Evolutionary conservation across 2,329 filamentous ascomycete genomes (phyloP).

Genomic region (Hawksworthiomyces lignivorus): DNA sequence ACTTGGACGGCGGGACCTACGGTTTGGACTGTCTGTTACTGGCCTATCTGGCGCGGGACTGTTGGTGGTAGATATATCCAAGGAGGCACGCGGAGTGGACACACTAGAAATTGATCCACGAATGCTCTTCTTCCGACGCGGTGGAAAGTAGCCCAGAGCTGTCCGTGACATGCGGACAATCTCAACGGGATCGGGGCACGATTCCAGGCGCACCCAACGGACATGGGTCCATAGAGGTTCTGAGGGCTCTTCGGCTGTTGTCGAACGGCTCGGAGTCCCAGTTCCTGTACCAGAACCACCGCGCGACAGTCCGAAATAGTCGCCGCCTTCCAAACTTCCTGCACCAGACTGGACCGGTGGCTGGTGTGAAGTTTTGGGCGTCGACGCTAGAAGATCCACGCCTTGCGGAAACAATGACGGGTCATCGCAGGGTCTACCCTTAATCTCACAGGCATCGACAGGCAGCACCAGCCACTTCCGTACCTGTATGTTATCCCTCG

Average conservation of each 20-base stretch:
- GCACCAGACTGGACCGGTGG: not conserved
- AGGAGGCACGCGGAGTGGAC: slow-evolving; percentile 59
- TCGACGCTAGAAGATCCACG: slow-evolving; percentile 45
- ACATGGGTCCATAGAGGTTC: slow-evolving; percentile 77
- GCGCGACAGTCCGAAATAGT: slow-evolving; percentile 4
- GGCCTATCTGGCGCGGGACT: slow-evolving; percentile 20
- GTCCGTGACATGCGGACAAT: slow-evolving; percentile 77
- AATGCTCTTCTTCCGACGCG: slow-evolving; percentile 74
- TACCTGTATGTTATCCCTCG: slow-evolving; percentile 80
- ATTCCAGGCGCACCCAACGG: slow-evolving; percentile 78
- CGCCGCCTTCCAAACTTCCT: not conserved
- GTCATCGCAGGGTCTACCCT: slow-evolving; percentile 60
- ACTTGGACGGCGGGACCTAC: slow-evolving; percentile 34
- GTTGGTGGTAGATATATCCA: slow-evolving; percentile 47
- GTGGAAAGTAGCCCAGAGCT: slow-evolving; percentile 84
- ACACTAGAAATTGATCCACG: slow-evolving; percentile 55
- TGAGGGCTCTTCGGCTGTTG: slow-evolving; percentile 26
- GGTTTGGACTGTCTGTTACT: slow-evolving; percentile 26
- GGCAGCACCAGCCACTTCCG: slow-evolving; percentile 76
- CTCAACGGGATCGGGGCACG: slow-evolving; percentile 61
- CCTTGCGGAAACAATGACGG: slow-evolving; percentile 36
- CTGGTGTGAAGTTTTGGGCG: slow-evolving; percentile 26
- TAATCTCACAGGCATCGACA: slow-evolving; percentile 80
- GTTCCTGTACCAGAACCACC: slow-evolving; percentile 17
- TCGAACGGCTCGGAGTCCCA: not conserved